Evolutionary conservation across 1,284 basidiomycete genomes (phyloP), one percentile per base, ranked within the genome.

Genomic region (Apiotrichum akiyoshidainum): DNA sequence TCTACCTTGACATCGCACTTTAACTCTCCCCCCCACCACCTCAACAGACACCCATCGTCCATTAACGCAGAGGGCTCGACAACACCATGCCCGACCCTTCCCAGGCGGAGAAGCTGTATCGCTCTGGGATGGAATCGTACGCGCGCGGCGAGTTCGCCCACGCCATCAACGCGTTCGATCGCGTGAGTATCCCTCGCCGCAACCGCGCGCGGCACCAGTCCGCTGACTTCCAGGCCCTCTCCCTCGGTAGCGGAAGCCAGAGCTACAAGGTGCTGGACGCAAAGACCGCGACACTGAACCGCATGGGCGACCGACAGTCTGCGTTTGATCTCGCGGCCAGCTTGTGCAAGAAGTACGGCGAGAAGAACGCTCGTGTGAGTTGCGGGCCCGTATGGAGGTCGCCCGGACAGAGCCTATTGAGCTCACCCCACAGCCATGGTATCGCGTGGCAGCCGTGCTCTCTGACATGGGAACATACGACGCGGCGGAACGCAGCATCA

Each of bases 281-380:
- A 46, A 68, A 69, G 57, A 66, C 67, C 0, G 66, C 67, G 2
- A 57, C 65, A 6, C 65, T 71, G 63, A 59, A 50, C 51, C 61
- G 64, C 52, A 47, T 69, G 21, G 60, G 60, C 6, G 57, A 66
- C 64, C 54, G 59, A 8, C 49, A 64, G 14, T 22, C 56, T 11
- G 70, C 69, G 1, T 60, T 63, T n/a, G 59, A 69, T n/a, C 42
- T 67, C 17, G 65, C 63, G 11, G 56, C 64, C 8, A 35, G 52
- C 5, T 55, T 69, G 64, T 63, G 68, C 37, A 50, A 61, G 26
- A 63, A 62, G 42, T 67, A 58, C 37, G 65, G 65, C 12, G 55
- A 65, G 16, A 64, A 68, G 48, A 58, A 44, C 31, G 41, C 51
- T 11, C 26, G 41, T 5, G 50, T 42, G 26, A 17, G 50, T 51